Evolutionary conservation across 108 stramenopile genomes (phyloP).

Genomic region (Fragilaria radians): DNA sequence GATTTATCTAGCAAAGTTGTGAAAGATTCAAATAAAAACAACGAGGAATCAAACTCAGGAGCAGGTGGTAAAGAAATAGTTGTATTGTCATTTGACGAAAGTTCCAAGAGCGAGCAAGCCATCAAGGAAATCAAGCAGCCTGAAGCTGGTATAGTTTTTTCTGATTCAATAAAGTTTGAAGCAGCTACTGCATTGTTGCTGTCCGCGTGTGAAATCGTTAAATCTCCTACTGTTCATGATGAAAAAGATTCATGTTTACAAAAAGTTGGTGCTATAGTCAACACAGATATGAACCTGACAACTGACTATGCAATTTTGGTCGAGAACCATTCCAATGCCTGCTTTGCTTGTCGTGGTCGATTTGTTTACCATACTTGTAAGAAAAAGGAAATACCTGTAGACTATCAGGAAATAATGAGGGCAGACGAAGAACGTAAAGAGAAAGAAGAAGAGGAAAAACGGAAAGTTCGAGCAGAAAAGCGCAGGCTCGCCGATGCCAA

Average conservation of each 20-base stretch:
- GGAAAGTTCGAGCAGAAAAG: conserved; percentile 30
- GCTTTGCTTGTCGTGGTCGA: conserved; percentile 43
- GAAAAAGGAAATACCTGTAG: conserved; percentile 43
- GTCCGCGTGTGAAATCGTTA: neutral
- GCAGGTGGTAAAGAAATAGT: neutral
- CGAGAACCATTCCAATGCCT: neutral
- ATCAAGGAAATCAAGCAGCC: neutral
- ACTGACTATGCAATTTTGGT: neutral
- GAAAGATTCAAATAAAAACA: neutral
- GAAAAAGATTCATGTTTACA: neutral
- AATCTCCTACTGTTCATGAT: neutral
- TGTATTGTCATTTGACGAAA: neutral
- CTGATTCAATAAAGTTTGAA: neutral
- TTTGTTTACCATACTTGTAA: conserved; percentile 49
- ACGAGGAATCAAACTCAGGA: neutral
- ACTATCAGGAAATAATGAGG: conserved; percentile 46
- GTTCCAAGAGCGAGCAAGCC: neutral
- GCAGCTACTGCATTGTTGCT: neutral
- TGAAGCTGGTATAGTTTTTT: neutral
- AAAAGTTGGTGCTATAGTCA: neutral
- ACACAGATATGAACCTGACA: neutral
- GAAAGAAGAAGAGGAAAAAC: conserved; percentile 46
- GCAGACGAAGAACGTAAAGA: conserved; percentile 37
- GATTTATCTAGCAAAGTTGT: neutral
- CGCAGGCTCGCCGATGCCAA: conserved; percentile 37